A percentile compares a stretch with the other conserved stretches of the same genome.
These are phyloP conservation scores for Vanderwaltozyma tropicalis DNA, from an alignment of 805 yeast species.

Conservation along the genomic window DNA sequence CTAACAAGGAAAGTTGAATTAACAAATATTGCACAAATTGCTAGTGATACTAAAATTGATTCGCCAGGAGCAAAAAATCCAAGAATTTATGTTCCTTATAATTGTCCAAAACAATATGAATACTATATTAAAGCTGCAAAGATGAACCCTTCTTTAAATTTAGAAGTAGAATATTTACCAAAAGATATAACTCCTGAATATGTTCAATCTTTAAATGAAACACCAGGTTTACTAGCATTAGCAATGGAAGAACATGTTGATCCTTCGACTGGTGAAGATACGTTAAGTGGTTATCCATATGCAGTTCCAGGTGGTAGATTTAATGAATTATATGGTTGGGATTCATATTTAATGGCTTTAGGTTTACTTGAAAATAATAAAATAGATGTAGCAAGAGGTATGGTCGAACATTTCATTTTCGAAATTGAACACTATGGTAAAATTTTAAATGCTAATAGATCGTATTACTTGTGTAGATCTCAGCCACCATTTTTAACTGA, in stretches of 20 bases:
- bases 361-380: constrained; percentile 65
- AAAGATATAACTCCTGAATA: constrained; percentile 62
- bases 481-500: constrained; percentile 97
- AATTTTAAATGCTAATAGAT: constrained; percentile 86
- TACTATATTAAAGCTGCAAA: constrained; percentile 49
- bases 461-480: constrained; percentile 81
- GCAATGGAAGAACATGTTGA: constrained; percentile 51
- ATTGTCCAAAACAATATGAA: constrained; percentile 60
- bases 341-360: constrained; percentile 82
- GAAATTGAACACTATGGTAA: constrained; percentile 88
- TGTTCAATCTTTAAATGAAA: constrained; percentile 63
- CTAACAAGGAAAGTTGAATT: constrained; percentile 64
- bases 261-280: constrained; percentile 39
- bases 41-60: constrained; percentile 65
- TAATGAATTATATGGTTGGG: constrained; percentile 97
- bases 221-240: constrained; percentile 79
- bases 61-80: constrained; percentile 55
- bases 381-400: constrained; percentile 68
- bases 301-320: constrained; percentile 97
- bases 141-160: constrained; percentile 42
- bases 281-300: constrained; percentile 64
- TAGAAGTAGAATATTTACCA: constrained; percentile 78
- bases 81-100: constrained; percentile 65
- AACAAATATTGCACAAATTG: constrained; percentile 54
- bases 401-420: constrained; percentile 85